Base-by-base conservation (phyloP, 2,329 filamentous ascomycete genomes). In the Leptoxyphium fumago region DNA sequence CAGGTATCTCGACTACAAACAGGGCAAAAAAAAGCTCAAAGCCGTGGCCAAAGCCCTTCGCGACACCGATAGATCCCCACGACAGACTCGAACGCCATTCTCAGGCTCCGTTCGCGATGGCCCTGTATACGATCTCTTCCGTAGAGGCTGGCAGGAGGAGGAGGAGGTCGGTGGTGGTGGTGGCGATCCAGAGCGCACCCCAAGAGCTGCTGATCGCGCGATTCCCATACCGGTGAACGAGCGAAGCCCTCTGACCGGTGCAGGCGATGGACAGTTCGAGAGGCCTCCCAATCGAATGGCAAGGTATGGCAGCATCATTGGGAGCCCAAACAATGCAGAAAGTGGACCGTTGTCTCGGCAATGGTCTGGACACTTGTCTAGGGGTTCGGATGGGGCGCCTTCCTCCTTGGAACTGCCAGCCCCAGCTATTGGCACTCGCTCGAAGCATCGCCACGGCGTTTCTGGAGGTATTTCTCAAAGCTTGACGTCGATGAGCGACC, bases 11-110 rank as follows among this genome's bases (percentile, higher is more conserved):
- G 48, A 48, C 54, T 56, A 56, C 52, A 54, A 80, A 75, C 57
- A 60, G 41, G 89, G 87, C 48, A 96, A 96, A 68, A 95, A 95
- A 67, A 82, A 87, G 60, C 73, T 96, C 63, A 96, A 95, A 64
- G 79, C 78, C 45, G 80, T 95, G 43, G 66, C 73, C 18, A 76
- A 82, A 48, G 85, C 86, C 46, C 73, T 91, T 48, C 72, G 75
- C 44, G 72, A 66, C 54, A 52, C 49, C 45, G 52, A 42, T 52
- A 55, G 46, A 55, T 56, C 47, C 40, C 54, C 53, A 4, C 38
- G 15, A 13, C 32, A 13, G 15, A 36, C 11, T 15, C 32, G 32
- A 36, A 36, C 32, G 9, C 32, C 32, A 13, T 36, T 36, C 15
- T 3, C 32, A 5, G 32, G 32, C 5, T 36, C 32, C 15, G 3